phyloP scores from a whole-genome alignment of 2,329 filamentous ascomycete genomes.

The Neopestalotiopsis sp. region DNA sequence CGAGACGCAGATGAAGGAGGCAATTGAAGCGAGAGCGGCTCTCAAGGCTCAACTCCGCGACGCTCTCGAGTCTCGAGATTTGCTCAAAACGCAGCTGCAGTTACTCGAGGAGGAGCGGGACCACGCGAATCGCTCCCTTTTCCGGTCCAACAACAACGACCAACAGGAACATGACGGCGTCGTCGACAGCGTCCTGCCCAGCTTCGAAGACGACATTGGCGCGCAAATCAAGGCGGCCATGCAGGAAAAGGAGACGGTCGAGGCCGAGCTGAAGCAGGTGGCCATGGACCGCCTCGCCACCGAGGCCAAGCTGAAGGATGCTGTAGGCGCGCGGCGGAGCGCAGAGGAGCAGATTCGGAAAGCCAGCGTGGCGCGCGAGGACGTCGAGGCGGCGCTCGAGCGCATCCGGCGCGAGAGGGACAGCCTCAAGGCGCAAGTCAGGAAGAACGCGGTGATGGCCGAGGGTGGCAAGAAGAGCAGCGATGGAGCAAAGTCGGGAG shows the following conservation, averaged over 20 bases:
- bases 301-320: constrained; percentile 11
- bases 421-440: not conserved
- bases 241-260: not conserved
- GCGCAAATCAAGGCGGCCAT: not conserved
- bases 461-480: not conserved
- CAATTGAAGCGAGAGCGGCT: not conserved
- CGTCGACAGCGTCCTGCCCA: not conserved
- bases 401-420: not conserved
- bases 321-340: not conserved
- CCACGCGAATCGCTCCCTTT: not conserved
- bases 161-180: not conserved
- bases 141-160: not conserved
- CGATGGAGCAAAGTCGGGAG: not conserved
- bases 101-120: not conserved
- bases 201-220: not conserved
- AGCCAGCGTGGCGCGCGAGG: not conserved
- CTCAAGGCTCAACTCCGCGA: not conserved
- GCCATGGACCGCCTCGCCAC: not conserved
- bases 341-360: constrained; percentile 5
- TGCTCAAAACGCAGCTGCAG: constrained; percentile 2
- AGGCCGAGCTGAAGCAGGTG: not conserved
- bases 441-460: not conserved
- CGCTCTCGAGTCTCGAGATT: not conserved
- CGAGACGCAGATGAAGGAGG: not conserved
- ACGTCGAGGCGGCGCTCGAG: not conserved